These are phyloP conservation scores for Agrocybe chaxingu DNA, from an alignment of 768 basidiomycete genomes.

Conservation along the genomic window DNA sequence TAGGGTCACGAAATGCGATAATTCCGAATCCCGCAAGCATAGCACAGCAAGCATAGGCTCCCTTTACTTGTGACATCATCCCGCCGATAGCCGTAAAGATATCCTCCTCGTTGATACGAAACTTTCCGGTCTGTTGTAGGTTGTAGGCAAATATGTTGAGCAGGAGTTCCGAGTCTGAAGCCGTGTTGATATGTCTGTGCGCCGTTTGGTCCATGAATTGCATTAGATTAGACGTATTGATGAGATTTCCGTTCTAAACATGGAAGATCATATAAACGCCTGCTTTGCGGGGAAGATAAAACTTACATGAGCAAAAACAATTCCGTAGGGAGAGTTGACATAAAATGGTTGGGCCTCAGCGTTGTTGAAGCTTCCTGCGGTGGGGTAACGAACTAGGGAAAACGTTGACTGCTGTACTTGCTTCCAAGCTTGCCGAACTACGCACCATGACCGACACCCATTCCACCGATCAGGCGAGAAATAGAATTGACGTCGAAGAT, in stretches of 20 bases:
- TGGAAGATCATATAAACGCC: constrained; percentile 5
- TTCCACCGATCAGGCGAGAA: constrained; percentile 78
- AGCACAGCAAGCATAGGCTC: constrained; percentile 96
- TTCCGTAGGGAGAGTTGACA: constrained; percentile 99
- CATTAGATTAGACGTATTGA: constrained; percentile 85
- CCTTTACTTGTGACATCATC: constrained; percentile 84
- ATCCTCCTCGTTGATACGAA: constrained; percentile 99
- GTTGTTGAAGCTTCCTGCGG: constrained; percentile 94
- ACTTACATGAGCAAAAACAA: constrained; percentile 94
- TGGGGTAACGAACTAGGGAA: constrained; percentile 87
- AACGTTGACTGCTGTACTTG: constrained; percentile 2
- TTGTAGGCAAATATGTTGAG: constrained; percentile 98
- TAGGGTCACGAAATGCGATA: constrained; percentile 97
- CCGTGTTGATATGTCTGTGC: constrained; percentile 98
- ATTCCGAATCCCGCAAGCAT: constrained; percentile 99
- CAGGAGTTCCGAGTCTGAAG: constrained; percentile 95
- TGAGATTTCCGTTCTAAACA: constrained; percentile 92
- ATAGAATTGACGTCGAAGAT: constrained; percentile 85
- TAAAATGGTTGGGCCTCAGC: constrained; percentile 99
- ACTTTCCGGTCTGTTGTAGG: constrained; percentile 96
- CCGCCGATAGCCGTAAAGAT: constrained; percentile 93
- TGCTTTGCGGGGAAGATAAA: not conserved
- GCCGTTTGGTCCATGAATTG: constrained; percentile 94
- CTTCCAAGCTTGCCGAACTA: constrained; percentile 4
- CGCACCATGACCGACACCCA: constrained; percentile 97